These are phyloP conservation scores for Sphagnum tenellum DNA, from an alignment of 225 moss, liverwort and hornwort genomes.

Conservation along the genomic window DNA sequence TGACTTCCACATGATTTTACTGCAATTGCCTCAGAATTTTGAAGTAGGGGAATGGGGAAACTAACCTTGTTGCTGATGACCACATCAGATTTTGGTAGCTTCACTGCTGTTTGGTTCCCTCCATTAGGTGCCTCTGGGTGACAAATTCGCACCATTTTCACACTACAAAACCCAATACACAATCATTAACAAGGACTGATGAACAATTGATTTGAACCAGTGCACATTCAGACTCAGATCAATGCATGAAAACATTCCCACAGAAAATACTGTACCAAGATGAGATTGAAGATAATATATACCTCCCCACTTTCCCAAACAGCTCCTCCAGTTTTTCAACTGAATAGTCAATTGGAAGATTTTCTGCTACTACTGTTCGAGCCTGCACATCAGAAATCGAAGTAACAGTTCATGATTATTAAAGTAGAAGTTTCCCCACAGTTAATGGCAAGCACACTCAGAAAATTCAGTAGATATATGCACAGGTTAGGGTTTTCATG, in stretches of 20 bases:
- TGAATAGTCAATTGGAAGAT: conserved; percentile 74
- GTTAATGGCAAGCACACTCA: too few species aligned
- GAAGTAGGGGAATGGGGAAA: too few species aligned
- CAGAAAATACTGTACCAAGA: not conserved
- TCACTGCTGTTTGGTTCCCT: conserved; percentile 77
- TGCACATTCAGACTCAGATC: too few species aligned
- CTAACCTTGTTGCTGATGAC: conserved; percentile 82
- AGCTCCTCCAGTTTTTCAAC: conserved; percentile 74
- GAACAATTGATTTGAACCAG: too few species aligned
- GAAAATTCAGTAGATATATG: too few species aligned
- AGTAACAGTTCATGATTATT: too few species aligned
- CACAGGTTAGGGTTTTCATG: too few species aligned
- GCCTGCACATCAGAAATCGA: conserved; percentile 28
- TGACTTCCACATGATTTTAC: too few species aligned
- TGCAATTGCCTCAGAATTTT: too few species aligned
- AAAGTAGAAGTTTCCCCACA: too few species aligned
- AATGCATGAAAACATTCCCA: too few species aligned
- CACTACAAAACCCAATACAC: conserved; percentile 14
- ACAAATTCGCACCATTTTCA: conserved; percentile 96
- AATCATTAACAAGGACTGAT: too few species aligned
- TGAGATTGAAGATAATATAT: not conserved
- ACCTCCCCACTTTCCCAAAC: conserved; percentile 76
- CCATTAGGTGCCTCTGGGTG: conserved; percentile 94
- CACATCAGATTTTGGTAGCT: conserved; percentile 81
- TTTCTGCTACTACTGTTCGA: conserved; percentile 97